Evolutionary conservation across 2,329 filamentous ascomycete species (phyloP).

Genomic region (Thielaviopsis euricoi): DNA sequence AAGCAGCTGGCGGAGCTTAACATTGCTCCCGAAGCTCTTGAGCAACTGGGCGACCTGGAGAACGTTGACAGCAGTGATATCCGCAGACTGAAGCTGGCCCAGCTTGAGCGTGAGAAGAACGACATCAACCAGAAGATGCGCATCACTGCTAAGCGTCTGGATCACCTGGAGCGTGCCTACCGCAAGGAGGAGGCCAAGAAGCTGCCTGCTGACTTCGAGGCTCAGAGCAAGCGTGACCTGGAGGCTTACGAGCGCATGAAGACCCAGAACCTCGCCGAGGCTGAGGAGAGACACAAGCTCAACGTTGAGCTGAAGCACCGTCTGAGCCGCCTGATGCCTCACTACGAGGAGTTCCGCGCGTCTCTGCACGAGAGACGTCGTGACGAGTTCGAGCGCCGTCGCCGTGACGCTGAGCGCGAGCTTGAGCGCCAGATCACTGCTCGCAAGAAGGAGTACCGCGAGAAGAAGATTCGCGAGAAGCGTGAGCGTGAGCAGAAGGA

Average conservation of each 20-base stretch:
- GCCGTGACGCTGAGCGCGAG: conserved; percentile 80
- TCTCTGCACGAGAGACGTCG: conserved; percentile 74
- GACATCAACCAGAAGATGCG: conserved; percentile 82
- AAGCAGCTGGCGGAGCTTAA: conserved; percentile 85
- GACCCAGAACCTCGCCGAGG: conserved; percentile 59
- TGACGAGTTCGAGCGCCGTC: conserved; percentile 90
- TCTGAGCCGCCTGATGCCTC: conserved; percentile 65
- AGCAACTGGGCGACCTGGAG: conserved; percentile 65
- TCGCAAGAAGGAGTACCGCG: conserved; percentile 76
- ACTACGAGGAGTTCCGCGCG: conserved; percentile 70
- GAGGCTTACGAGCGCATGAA: conserved; percentile 68
- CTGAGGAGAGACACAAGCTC: conserved; percentile 79
- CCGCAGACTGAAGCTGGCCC: conserved; percentile 84
- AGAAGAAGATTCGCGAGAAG: conserved; percentile 68
- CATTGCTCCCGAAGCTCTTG: conserved; percentile 58
- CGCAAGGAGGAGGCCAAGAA: conserved; percentile 92
- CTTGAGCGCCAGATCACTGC: conserved; percentile 79
- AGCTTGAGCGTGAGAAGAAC: conserved; percentile 96
- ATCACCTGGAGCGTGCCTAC: conserved; percentile 93
- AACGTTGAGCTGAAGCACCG: conserved; percentile 89
- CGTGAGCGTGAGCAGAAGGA: conserved; percentile 74
- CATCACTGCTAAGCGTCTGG: conserved; percentile 85
- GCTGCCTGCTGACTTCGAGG: conserved; percentile 67
- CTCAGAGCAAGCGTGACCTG: conserved; percentile 62
- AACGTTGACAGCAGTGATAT: conserved; percentile 80